phyloP scores from a whole-genome alignment of 352 stramenopile genomes.

The Phytophthora citrophthora region DNA sequence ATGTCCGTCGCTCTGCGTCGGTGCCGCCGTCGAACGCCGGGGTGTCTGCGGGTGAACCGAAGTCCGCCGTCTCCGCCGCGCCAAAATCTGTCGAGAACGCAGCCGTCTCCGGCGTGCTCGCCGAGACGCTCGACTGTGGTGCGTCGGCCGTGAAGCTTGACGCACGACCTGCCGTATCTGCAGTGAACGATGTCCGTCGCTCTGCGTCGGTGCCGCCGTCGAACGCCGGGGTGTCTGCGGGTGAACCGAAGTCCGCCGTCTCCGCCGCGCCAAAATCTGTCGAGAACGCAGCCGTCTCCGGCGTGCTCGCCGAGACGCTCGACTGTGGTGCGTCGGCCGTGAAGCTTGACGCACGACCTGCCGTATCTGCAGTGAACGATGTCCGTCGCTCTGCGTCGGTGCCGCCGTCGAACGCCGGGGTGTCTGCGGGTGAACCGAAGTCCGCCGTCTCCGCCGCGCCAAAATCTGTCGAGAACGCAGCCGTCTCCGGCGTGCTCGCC shows the following conservation, averaged over 20 bases:
- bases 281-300: background rate
- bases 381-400: background rate
- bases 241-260: background rate
- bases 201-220: background rate
- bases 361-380: background rate
- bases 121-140: too few relatives aligned
- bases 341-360: background rate
- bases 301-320: background rate
- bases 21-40: background rate
- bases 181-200: background rate
- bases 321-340: background rate
- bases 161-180: background rate
- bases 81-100: background rate
- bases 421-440: too few relatives aligned
- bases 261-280: background rate
- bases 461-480: too few relatives aligned
- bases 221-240: background rate
- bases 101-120: background rate
- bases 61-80: background rate
- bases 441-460: too few relatives aligned
- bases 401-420: too few relatives aligned
- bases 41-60: background rate
- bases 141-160: background rate
- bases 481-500: too few relatives aligned
- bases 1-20: background rate